phyloP scores from a whole-genome alignment of 495 filamentous ascomycete species.

The Penicillium verhagenii region DNA sequence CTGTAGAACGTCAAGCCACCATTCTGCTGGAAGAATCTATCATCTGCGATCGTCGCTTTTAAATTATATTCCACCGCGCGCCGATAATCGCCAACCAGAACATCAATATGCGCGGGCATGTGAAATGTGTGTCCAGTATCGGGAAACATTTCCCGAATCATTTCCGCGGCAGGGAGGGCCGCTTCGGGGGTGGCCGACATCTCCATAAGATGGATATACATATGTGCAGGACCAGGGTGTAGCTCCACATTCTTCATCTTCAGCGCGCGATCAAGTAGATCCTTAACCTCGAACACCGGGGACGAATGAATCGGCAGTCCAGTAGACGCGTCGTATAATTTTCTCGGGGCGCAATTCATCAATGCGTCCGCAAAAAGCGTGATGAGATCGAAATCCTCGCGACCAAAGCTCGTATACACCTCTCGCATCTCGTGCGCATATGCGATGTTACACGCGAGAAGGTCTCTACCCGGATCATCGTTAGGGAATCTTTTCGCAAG shows the following conservation, averaged over 20 bases:
- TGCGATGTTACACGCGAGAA: constrained; percentile 49
- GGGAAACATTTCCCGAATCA: constrained; percentile 60
- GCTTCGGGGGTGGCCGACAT: constrained; percentile 63
- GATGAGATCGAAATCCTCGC: constrained; percentile 58
- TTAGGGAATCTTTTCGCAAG: constrained; percentile 55
- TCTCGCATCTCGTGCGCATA: constrained; percentile 62
- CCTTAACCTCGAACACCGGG: constrained; percentile 57
- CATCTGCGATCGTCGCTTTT: constrained; percentile 58
- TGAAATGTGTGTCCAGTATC: constrained; percentile 68
- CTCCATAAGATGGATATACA: constrained; percentile 75
- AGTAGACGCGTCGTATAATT: constrained; percentile 60
- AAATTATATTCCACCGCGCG: constrained; percentile 60
- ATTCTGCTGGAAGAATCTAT: constrained; percentile 52
- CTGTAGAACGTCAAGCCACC: constrained; percentile 63
- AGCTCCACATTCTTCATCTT: constrained; percentile 31
- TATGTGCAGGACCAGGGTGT: constrained; percentile 64
- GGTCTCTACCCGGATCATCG: constrained; percentile 37
- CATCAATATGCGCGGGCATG: constrained; percentile 69
- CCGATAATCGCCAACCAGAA: constrained; percentile 65
- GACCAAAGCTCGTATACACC: constrained; percentile 50
- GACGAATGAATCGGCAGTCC: constrained; percentile 54
- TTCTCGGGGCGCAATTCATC: constrained; percentile 70
- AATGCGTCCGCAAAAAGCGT: constrained; percentile 65
- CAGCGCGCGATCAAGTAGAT: constrained; percentile 53
- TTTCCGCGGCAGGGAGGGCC: constrained; percentile 56